Percentiles rank a stretch among this genome's conserved stretches.
Conservation (phyloP, 441 rosid genomes). For the Adansonia madagascariensis region DNA sequence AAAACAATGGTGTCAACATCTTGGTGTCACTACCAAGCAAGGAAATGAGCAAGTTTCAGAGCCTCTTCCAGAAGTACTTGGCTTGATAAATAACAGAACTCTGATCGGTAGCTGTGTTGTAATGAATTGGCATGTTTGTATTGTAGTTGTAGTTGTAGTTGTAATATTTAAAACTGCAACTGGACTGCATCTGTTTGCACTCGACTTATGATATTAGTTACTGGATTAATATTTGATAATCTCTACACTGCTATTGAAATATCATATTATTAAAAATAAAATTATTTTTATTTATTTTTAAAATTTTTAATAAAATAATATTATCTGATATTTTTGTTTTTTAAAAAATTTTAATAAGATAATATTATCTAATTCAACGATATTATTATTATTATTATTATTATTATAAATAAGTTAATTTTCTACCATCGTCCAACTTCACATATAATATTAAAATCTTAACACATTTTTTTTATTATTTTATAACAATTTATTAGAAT, state of each 20-base stretch:
- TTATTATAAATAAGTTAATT: not conserved
- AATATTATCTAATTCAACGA: no score
- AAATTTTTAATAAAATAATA: no score
- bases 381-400: no score
- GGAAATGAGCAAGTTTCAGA: constrained; percentile 62
- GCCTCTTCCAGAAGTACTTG: constrained; percentile 42
- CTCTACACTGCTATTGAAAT: no score
- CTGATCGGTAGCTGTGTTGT: not conserved
- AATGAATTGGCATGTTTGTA: not conserved
- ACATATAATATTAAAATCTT: no score
- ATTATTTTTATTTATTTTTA: no score
- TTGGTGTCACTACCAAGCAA: constrained; percentile 70
- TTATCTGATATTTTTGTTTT: no score
- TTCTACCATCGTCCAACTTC: not conserved
- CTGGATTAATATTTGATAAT: no score
- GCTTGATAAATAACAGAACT: not conserved
- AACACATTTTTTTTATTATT: no score
- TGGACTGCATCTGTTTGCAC: not conserved
- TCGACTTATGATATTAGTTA: not conserved
- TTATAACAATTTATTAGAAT: no score
- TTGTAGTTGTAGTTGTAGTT: not conserved
- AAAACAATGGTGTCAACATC: constrained; percentile 56
- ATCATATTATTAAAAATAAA: no score
- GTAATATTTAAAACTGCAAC: not conserved
- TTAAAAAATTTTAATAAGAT: no score